These are phyloP conservation scores for Protomyces lactucae-debilis DNA, from an alignment of 1,139 yeast genomes.

Conservation along the genomic window DNA sequence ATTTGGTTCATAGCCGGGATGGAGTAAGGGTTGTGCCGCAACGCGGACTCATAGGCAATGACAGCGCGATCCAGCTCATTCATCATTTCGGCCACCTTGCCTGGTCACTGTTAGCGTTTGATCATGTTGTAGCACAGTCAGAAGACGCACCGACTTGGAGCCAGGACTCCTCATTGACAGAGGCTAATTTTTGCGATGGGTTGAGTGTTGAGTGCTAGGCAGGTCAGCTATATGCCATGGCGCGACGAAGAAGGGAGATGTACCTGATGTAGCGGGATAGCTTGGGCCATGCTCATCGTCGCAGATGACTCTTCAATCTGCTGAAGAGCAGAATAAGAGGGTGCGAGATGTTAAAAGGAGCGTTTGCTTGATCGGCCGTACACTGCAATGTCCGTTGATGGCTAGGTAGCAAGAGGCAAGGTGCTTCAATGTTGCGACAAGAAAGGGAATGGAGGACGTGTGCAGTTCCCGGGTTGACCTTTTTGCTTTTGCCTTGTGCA, in stretches of 20 bases:
- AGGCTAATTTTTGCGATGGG: constrained; percentile 48
- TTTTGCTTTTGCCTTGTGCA: too few relatives aligned
- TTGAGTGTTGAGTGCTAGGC: constrained; percentile 34
- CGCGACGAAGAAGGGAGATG: background rate
- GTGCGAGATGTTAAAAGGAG: too few relatives aligned
- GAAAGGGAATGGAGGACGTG: too few relatives aligned
- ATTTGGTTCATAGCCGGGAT: constrained; percentile 78
- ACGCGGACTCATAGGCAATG: constrained; percentile 82
- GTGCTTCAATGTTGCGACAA: too few relatives aligned
- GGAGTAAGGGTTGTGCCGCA: constrained; percentile 79
- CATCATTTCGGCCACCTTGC: constrained; percentile 81
- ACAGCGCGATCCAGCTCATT: constrained; percentile 89
- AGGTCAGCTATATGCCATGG: background rate
- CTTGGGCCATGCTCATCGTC: background rate
- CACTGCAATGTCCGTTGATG: too few relatives aligned
- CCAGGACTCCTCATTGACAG: constrained; percentile 84
- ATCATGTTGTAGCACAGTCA: background rate
- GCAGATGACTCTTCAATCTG: too few relatives aligned
- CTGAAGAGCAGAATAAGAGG: too few relatives aligned
- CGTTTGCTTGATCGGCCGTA: too few relatives aligned
- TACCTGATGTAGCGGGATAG: background rate
- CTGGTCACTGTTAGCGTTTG: constrained; percentile 36
- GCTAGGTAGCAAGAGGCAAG: too few relatives aligned
- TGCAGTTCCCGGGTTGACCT: too few relatives aligned
- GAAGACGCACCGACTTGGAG: constrained; percentile 52